These are phyloP conservation scores for Sinapis alba DNA, from an alignment of 441 rosid species.

Conservation along the genomic window DNA sequence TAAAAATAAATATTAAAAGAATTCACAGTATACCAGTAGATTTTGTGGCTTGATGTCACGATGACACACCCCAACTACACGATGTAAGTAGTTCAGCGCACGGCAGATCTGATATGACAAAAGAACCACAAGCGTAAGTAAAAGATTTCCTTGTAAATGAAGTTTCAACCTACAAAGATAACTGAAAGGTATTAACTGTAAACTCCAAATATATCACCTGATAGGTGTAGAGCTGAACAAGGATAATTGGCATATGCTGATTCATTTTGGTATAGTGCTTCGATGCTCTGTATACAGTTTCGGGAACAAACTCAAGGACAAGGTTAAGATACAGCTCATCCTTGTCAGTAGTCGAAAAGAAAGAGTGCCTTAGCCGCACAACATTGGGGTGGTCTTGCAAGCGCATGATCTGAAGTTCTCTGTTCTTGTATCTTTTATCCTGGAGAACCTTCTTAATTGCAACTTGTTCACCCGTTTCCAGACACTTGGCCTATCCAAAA, in stretches of 20 bases:
- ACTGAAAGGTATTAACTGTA: not conserved
- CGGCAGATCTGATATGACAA: conserved; percentile 50
- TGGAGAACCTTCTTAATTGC: conserved; percentile 95
- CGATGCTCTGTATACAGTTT: conserved; percentile 74
- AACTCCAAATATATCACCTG: conserved; percentile 35
- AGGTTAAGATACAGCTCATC: conserved; percentile 83
- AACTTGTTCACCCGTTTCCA: conserved; percentile 80
- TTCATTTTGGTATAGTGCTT: conserved; percentile 71
- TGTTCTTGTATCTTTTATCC: conserved; percentile 94
- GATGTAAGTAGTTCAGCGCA: conserved; percentile 69
- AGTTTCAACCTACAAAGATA: not conserved
- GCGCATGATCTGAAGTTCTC: conserved; percentile 90
- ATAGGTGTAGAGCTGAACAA: conserved; percentile 73
- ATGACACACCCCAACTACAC: conserved; percentile 72
- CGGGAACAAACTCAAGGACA: conserved; percentile 81
- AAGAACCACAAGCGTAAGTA: not conserved
- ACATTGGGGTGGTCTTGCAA: conserved; percentile 80
- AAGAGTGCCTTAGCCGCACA: conserved; percentile 76
- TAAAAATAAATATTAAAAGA: not conserved
- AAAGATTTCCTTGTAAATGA: not conserved
- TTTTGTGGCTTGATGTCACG: conserved; percentile 92
- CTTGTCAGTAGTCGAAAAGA: conserved; percentile 80
- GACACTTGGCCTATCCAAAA: conserved; percentile 69
- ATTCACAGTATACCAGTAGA: conserved; percentile 51
- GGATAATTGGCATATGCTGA: conserved; percentile 68